Base-by-base conservation (phyloP, 208 protist genomes). In the Crithidia bombi region DNA sequence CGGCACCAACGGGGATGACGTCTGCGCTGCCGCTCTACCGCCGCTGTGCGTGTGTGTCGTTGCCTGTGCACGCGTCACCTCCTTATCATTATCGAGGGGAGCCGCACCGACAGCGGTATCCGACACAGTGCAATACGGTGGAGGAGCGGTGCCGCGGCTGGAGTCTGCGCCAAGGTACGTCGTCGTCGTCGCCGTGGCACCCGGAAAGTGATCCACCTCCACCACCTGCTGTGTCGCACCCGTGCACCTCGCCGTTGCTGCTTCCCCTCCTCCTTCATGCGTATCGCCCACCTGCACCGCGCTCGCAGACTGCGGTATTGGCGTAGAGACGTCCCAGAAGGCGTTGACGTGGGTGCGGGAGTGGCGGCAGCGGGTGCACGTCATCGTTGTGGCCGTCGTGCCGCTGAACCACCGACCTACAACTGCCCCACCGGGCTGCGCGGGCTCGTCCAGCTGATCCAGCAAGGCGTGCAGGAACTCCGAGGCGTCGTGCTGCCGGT, bases 401-500 rank as follows among this genome's bases (percentile, higher is more conserved):
- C 87, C 84, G 51, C 82, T 82, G 55, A 93, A 90, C 81, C 82
- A 92, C 9, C 43, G 54, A 19, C 67, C 65, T 1, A 92, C 86
- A 5, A 85, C 65, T 0, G 75, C 58, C 11, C 55, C 63, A 17
- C 49, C 61, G 43, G 76, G 64, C 25, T 73, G 46, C 26, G 11
- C 64, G 26, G 66, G 65, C 17, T 17, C 58, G 61, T 93, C 85
- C n/a, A 93, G 65, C 25, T 78, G 65, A 44, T 88, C 83, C 28
- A 93, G 61, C 51, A 93, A 44, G 26, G 83, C 73, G 56, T 90
- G 89, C 52, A 66, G 71, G 52, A 84, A 89, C 76, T 90, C 88
- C n/a, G 85, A 90, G 14, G 88, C 82, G 66, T 93, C 88, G 63
- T 93, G 88, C 49, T 90, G 88, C 6, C 65, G 78, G 39, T 79